Conservation (phyloP, 495 filamentous ascomycete species). For the Tuber magnatum region DNA sequence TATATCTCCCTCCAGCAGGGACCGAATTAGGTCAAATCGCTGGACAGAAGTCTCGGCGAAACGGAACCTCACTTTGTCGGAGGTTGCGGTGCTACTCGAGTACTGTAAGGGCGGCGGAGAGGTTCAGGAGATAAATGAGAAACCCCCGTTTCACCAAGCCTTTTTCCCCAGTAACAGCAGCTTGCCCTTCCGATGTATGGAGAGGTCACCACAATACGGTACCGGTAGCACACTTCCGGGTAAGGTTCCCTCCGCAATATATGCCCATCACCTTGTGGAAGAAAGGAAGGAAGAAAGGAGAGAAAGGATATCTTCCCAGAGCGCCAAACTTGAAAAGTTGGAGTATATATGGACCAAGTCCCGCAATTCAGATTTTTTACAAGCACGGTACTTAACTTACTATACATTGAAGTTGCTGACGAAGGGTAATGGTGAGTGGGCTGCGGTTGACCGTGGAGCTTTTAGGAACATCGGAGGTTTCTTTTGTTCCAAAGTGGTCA, state of each 20-base stretch:
- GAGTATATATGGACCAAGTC: no score
- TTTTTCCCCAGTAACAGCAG: neutral
- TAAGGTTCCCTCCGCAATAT: neutral
- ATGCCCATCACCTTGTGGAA: neutral
- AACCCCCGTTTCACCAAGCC: neutral
- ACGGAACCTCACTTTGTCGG: neutral
- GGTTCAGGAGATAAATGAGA: neutral
- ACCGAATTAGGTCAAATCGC: neutral
- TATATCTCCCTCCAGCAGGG: no score
- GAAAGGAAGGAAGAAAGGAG: no score
- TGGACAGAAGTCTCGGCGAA: neutral
- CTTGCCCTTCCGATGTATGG: neutral
- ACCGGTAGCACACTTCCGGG: neutral
- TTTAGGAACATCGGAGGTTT: no score
- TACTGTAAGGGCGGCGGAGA: neutral
- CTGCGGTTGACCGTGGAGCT: no score
- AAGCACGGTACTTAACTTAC: no score
- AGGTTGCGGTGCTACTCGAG: neutral
- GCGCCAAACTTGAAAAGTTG: neutral
- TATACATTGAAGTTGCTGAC: no score
- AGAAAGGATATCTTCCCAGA: neutral
- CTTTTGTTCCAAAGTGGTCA: no score
- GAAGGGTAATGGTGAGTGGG: no score
- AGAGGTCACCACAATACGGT: neutral
- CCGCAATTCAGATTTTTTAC: no score